These are phyloP conservation scores for Eutrema yunnanense DNA, from an alignment of 345 rosid species.

Conservation along the genomic window DNA sequence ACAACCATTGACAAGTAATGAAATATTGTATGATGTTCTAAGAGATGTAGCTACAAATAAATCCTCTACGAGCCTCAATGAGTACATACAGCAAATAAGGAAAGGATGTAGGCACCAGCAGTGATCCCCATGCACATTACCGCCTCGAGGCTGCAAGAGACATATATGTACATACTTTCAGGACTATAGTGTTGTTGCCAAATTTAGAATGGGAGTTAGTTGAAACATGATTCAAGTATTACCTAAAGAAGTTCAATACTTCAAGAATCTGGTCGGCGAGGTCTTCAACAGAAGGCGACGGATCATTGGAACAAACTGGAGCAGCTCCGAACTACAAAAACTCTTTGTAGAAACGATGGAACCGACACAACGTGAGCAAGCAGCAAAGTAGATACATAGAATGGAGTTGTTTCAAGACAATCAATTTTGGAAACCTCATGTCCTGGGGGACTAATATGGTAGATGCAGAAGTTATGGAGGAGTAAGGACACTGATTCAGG, in stretches of 20 bases:
- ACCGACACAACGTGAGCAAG: constrained; percentile 37
- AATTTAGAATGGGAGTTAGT: background rate
- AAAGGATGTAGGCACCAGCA: constrained; percentile 89
- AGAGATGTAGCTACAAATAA: background rate
- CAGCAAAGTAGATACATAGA: background rate
- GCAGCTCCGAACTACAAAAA: constrained; percentile 95
- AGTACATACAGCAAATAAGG: constrained; percentile 76
- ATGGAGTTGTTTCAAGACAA: constrained; percentile 3
- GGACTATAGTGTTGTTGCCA: background rate
- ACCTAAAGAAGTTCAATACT: constrained; percentile 87
- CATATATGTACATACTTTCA: background rate
- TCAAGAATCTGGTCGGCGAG: constrained; percentile 91
- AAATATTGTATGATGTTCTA: background rate
- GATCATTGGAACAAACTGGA: constrained; percentile 49
- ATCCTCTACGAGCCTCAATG: background rate
- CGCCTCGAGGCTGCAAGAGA: constrained; percentile 60
- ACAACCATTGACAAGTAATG: background rate
- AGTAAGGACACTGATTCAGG: constrained; percentile 86
- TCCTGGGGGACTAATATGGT: constrained; percentile 95
- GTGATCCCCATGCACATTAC: constrained; percentile 99
- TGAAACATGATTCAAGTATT: constrained; percentile 9
- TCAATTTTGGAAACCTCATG: constrained; percentile 72
- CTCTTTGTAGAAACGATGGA: constrained; percentile 56
- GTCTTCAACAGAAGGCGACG: constrained; percentile 60
- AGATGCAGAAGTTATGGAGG: constrained; percentile 91